Evolutionary conservation across 352 stramenopile species (phyloP).

Genomic region (Phytophthora hybrid): DNA sequence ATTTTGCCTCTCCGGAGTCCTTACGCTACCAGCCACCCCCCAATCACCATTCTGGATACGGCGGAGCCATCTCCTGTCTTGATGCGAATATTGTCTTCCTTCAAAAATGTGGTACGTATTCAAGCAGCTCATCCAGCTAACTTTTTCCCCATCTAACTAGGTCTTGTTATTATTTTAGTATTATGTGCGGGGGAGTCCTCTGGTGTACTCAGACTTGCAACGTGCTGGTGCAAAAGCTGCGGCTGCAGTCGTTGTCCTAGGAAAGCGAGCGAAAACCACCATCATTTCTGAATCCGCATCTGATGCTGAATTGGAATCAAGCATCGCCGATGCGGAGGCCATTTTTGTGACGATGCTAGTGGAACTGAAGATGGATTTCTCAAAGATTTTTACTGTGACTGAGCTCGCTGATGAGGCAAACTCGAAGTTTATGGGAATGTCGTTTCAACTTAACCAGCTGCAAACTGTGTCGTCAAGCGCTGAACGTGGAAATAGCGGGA

Average conservation of each 20-base stretch:
- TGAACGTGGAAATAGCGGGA: conserved; percentile 3
- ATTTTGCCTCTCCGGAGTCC: conserved; percentile 70
- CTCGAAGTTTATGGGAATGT: conserved; percentile 89
- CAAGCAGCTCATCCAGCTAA: background rate
- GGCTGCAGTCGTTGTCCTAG: conserved; percentile 80
- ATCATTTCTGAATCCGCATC: conserved; percentile 35
- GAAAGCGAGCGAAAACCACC: conserved; percentile 64
- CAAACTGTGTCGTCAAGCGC: conserved; percentile 8
- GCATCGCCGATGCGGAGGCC: conserved; percentile 80
- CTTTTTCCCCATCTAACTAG: background rate
- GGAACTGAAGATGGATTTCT: conserved; percentile 89
- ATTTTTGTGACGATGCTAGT: conserved; percentile 90
- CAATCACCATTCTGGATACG: conserved; percentile 84
- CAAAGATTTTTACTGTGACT: conserved; percentile 86
- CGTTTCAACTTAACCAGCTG: conserved; percentile 65
- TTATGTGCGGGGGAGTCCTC: conserved; percentile 80
- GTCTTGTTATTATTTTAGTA: conserved; percentile 49
- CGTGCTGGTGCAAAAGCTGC: conserved; percentile 83
- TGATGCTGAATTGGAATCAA: conserved; percentile 69
- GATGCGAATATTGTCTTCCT: conserved; percentile 53
- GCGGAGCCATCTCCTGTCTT: conserved; percentile 65
- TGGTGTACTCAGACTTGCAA: conserved; percentile 83
- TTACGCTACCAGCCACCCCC: conserved; percentile 60
- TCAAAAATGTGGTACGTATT: conserved; percentile 72
- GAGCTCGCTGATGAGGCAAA: conserved; percentile 86